These are phyloP conservation scores for Pogostemon cablin DNA, from an alignment of 257 asterid genomes.

Conservation along the genomic window DNA sequence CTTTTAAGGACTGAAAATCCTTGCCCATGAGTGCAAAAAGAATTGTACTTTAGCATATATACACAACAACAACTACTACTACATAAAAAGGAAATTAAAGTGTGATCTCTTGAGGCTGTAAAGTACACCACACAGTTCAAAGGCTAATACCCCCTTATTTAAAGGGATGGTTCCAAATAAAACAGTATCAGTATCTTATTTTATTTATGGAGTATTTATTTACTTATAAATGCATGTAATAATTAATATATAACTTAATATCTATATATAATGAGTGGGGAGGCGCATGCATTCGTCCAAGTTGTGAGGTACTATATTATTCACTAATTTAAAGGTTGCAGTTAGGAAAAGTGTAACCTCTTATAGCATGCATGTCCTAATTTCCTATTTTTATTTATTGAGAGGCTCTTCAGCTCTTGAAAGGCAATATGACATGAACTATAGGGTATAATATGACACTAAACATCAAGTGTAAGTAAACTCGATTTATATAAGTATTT, in stretches of 20 bases:
- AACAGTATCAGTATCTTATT: conserved; percentile 30
- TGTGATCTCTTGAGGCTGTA: conserved; percentile 5
- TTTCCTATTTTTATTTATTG: neutral
- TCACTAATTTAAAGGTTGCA: neutral
- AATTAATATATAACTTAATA: too few relatives aligned
- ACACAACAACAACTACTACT: neutral
- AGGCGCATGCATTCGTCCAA: neutral
- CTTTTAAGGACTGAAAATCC: conserved; percentile 8
- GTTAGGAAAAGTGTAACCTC: neutral
- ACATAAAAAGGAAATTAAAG: neutral
- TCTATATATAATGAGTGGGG: neutral
- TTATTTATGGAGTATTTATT: too few relatives aligned
- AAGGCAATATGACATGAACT: neutral
- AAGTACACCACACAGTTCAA: conserved; percentile 18
- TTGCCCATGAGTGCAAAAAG: conserved; percentile 27
- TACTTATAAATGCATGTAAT: too few relatives aligned
- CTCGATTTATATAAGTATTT: too few relatives aligned
- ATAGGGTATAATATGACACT: too few relatives aligned
- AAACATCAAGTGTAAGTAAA: too few relatives aligned
- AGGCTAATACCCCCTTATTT: conserved; percentile 26
- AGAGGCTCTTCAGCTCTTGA: conserved; percentile 21
- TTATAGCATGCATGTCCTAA: neutral
- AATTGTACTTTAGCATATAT: neutral
- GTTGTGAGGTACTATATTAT: neutral
- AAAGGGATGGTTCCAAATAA: conserved; percentile 34